A percentile compares a stretch with the other conserved stretches of the same genome.
These are phyloP conservation scores for Inonotus hispidus DNA, from an alignment of 1,284 basidiomycete species.

Conservation along the genomic window DNA sequence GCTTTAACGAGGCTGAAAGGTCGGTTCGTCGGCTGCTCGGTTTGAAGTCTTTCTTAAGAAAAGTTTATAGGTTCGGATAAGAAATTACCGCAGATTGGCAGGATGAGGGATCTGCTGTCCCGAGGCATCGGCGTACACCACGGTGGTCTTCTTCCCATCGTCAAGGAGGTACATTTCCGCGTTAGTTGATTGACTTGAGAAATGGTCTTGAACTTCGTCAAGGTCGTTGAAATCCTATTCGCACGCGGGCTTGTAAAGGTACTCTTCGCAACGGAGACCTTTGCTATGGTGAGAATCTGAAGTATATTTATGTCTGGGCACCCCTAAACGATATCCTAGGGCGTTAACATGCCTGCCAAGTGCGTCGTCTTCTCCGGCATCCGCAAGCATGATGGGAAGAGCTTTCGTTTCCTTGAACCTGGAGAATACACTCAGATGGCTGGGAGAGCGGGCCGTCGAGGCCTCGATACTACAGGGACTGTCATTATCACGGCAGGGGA, in stretches of 20 bases:
- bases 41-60: conserved; percentile 8
- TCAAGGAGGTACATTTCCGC: conserved; percentile 73
- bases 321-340: conserved; percentile 41
- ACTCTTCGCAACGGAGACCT: conserved; percentile 97
- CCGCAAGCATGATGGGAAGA: conserved; percentile 93
- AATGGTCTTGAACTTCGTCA: not conserved
- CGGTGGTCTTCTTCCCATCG: conserved; percentile 92
- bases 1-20: conserved; percentile 90
- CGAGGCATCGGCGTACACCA: conserved; percentile 98
- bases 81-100: conserved; percentile 89
- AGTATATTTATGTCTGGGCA: not conserved
- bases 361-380: conserved; percentile 96
- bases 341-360: conserved; percentile 99
- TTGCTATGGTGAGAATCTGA: conserved; percentile 79
- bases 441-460: conserved; percentile 93
- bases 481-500: conserved; percentile 90
- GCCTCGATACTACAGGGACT: conserved; percentile 92
- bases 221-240: conserved; percentile 97
- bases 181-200: not conserved
- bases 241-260: conserved; percentile 95
- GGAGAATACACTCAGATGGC: conserved; percentile 99
- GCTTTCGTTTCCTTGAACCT: conserved; percentile 85
- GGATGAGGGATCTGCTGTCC: conserved; percentile 87
- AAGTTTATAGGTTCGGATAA: conserved; percentile 76
- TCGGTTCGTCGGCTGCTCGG: conserved; percentile 27